Evolutionary conservation across 768 basidiomycete genomes (phyloP), one percentile per base, ranked within the genome.

Genomic region (Mycena pura): DNA sequence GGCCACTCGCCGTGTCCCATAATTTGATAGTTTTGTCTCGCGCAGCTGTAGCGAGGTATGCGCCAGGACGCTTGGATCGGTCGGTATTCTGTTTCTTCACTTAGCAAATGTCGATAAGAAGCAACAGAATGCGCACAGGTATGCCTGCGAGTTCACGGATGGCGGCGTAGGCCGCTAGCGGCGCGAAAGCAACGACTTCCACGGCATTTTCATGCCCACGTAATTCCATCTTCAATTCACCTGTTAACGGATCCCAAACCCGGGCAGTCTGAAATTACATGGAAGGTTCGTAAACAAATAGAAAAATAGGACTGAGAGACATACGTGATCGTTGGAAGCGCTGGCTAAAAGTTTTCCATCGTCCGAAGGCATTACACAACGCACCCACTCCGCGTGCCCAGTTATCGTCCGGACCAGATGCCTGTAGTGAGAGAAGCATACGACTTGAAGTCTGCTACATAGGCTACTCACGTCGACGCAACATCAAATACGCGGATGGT

Each of bases 11-110:
- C 0, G 87, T 82, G 69, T 97, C 95, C 95, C 95, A 98, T 17
- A 98, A 74, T 69, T 90, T 92, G 78, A 97, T 92, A 5, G 87
- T 87, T 81, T 94, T 96, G 78, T 98, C 95, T 74, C 95, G 83
- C 29, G 92, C 89, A 3, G 93, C 94, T 14, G 93, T 95, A 10
- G 88, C 88, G 8, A 91, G 81, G 71, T 87, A 95, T 24, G 79
- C 69, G 14, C 80, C 88, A 46, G 74, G 82, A 57, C 75, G 82
- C 73, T 81, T 86, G 62, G 67, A 73, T 19, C 77, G 74, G 57
- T 86, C 86, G 44, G 80, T 84, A 62, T 81, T 82, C 85, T 88
- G 57, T 36, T 21, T 28, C 38, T 40, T 21, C 14, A 44, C 32
- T 69, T 31, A 66, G 53, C 9, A 44, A 32, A 22, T 24, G 44